Evolutionary conservation across 164 flowering plant genomes (phyloP).

Genomic region (Cinnamomum micranthum): DNA sequence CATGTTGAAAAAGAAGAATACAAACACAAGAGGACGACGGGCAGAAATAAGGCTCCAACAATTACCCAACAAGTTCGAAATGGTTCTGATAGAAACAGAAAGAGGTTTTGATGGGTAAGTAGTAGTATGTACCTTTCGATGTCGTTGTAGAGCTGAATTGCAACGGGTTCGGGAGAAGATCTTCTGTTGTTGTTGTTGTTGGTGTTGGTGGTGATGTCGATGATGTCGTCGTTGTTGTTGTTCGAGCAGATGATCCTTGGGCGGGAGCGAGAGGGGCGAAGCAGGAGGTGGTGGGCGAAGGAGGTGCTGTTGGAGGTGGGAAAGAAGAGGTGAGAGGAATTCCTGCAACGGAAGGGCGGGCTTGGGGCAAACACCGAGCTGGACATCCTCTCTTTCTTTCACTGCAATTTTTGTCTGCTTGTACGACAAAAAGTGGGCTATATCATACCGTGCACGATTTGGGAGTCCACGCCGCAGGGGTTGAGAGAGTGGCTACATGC

Average conservation of each 20-base stretch:
- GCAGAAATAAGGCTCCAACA: neutral
- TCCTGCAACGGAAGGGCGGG: neutral
- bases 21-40: neutral
- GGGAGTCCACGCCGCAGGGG: too few relatives aligned
- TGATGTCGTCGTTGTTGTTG: neutral
- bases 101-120: too few relatives aligned
- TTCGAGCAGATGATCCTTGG: neutral
- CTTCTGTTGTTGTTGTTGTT: neutral
- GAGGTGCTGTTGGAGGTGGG: neutral
- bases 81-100: neutral
- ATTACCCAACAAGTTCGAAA: neutral
- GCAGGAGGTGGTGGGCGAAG: neutral
- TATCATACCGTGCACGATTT: too few relatives aligned
- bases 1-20: neutral
- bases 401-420: neutral
- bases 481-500: too few relatives aligned
- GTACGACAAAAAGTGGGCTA: neutral
- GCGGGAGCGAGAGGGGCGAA: neutral
- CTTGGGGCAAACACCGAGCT: neutral
- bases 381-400: neutral
- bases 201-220: neutral
- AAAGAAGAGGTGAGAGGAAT: neutral
- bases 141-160: conserved; percentile 12
- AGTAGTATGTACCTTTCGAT: conserved; percentile 9
- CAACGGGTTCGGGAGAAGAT: neutral